Evolutionary conservation across 2,329 filamentous ascomycete genomes (phyloP), one percentile per base, ranked within the genome.

Genomic region (Ambrosiella cleistominuta): DNA sequence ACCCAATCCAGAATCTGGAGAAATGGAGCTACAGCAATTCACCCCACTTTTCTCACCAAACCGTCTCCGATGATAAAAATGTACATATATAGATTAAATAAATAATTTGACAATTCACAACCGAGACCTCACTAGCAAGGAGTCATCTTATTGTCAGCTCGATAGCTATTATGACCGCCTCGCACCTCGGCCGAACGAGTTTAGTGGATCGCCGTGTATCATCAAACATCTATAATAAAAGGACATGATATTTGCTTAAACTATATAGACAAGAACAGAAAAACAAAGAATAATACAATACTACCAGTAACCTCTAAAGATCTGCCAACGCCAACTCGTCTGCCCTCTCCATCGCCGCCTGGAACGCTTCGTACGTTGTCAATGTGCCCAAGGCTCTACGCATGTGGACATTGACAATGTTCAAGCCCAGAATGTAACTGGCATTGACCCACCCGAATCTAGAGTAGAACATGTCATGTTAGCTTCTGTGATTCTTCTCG

Each of bases 381-480:
- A 95, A 76, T 6, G 89, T 86, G 59, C 90, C 91, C 44, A 98
- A 75, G 0, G 91, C 88, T 65, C 90, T 85, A 68, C 84, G 82
- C 81, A 93, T 90, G 70, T 95, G 88, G 38, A 87, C 85, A 65
- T 86, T 90, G 61, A 95, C 77, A 64, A 96, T 86, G 63, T 90
- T 84, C 61, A 97, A 76, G 45, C 91, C 93, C 67, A 94, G 94
- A 59, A 97, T 86, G 68, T 95, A 98, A 68, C 90, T 96, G 66
- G 93, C 91, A 68, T 98, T 98, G 66, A 97, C 93, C 93, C 93
- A 98, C 56, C 91, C 93, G 67, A 98, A 98, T 60, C 91, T 95
- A 66, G 54, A 5, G 53, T 54, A 56, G 59, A 36, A 5, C 52
- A 53, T 15, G 35, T 15, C 3, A 35, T 35, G 64, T 72, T 62